Conservation (phyloP, 441 rosid species). For the Pelargonium fulgidum region DNA sequence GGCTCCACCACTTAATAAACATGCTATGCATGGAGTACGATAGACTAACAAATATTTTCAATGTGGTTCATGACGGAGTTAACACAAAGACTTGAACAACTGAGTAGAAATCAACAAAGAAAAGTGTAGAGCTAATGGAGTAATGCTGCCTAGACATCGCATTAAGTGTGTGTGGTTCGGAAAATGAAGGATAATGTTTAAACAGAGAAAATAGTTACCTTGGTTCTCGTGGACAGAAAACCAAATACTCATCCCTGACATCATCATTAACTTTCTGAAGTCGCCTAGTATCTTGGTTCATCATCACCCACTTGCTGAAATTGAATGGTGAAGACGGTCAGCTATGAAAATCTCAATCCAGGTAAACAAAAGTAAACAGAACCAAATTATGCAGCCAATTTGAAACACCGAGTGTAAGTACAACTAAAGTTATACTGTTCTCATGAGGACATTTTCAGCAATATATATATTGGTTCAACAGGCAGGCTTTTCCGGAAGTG, state of each 20-base stretch:
- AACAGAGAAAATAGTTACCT: conserved; percentile 36
- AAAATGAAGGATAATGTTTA: neutral
- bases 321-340: conserved; percentile 18
- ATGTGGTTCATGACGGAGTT: neutral
- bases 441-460: neutral
- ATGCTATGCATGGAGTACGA: neutral
- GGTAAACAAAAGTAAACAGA: conserved; percentile 9
- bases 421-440: conserved; percentile 1
- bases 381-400: conserved; percentile 6
- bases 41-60: neutral
- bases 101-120: neutral
- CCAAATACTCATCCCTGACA: conserved; percentile 70
- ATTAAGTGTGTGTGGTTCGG: neutral
- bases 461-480: neutral
- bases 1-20: neutral
- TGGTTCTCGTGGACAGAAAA: conserved; percentile 64
- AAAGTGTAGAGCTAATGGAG: neutral
- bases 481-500: neutral
- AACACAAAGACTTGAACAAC: neutral
- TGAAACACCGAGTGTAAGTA: conserved; percentile 10
- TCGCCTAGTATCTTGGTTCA: conserved; percentile 87
- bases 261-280: conserved; percentile 86
- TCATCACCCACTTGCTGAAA: conserved; percentile 99
- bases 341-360: conserved; percentile 12
- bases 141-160: neutral